A percentile compares a stretch with the other conserved stretches of the same genome.
These are phyloP conservation scores for Rhamnella rubrinervis DNA, from an alignment of 331 rosid species.

Conservation along the genomic window DNA sequence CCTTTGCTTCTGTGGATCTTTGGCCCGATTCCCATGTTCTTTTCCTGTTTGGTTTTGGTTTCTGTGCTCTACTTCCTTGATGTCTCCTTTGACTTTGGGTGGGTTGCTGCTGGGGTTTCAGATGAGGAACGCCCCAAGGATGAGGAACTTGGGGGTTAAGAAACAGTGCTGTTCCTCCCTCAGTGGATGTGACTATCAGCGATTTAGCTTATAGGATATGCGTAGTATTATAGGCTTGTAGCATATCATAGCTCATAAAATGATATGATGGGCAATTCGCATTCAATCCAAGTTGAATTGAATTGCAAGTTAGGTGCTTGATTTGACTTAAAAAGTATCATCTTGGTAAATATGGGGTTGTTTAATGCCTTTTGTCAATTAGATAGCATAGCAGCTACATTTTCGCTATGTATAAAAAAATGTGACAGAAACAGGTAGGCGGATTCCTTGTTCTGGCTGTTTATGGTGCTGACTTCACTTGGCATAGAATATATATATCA, in stretches of 20 bases:
- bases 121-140: conserved; percentile 26
- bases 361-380: too few species aligned
- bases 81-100: conserved; percentile 39
- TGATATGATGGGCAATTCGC: conserved; percentile 4
- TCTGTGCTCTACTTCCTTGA: conserved; percentile 71
- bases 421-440: too few species aligned
- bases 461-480: too few species aligned
- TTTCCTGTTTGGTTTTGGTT: conserved; percentile 54
- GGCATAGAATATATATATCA: too few species aligned
- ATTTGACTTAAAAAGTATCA: background rate
- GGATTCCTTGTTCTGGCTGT: too few species aligned
- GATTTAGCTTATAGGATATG: background rate
- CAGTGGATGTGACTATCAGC: background rate
- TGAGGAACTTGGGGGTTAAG: conserved; percentile 23
- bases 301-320: conserved; percentile 15
- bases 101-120: conserved; percentile 30
- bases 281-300: conserved; percentile 56
- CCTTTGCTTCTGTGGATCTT: conserved; percentile 81
- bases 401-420: too few species aligned
- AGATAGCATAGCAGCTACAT: too few species aligned
- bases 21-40: conserved; percentile 73
- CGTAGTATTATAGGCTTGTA: background rate
- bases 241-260: background rate
- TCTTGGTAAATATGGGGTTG: background rate
- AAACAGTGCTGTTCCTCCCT: background rate